Conservation (phyloP, 2,329 filamentous ascomycete genomes). For the Penicillium sp. region DNA sequence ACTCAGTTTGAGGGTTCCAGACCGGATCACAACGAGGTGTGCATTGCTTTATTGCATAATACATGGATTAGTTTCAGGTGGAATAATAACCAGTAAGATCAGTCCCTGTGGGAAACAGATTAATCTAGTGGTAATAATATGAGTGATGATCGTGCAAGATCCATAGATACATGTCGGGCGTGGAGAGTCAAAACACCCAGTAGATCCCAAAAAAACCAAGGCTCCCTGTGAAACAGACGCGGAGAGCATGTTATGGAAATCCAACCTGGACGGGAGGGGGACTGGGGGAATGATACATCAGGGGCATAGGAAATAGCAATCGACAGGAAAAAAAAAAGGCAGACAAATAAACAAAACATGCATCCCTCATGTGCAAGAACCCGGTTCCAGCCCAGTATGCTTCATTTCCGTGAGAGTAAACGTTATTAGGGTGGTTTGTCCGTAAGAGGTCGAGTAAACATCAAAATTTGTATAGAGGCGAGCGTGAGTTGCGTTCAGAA, state of each 20-base stretch:
- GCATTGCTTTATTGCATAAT: not conserved
- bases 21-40: not conserved
- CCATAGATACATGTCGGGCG: constrained; percentile 4
- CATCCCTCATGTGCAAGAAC: constrained; percentile 21
- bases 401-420: constrained; percentile 22
- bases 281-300: constrained; percentile 2
- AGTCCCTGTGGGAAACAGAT: not conserved
- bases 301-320: constrained; percentile 7
- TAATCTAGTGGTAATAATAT: constrained; percentile 1
- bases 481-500: not conserved
- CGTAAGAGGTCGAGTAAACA: constrained; percentile 1
- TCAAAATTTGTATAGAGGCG: not conserved
- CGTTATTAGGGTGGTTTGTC: constrained; percentile 17
- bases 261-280: not conserved
- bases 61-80: not conserved
- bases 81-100: not conserved
- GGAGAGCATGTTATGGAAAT: not conserved
- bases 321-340: constrained; percentile 7
- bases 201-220: not conserved
- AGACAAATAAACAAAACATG: constrained; percentile 5
- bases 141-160: not conserved
- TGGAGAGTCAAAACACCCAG: not conserved
- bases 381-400: constrained; percentile 32
- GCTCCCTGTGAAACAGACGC: not conserved
- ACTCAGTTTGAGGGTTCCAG: not conserved